Evolutionary conservation across 345 rosid species (phyloP).

Genomic region (Pseudoturritis turrita): DNA sequence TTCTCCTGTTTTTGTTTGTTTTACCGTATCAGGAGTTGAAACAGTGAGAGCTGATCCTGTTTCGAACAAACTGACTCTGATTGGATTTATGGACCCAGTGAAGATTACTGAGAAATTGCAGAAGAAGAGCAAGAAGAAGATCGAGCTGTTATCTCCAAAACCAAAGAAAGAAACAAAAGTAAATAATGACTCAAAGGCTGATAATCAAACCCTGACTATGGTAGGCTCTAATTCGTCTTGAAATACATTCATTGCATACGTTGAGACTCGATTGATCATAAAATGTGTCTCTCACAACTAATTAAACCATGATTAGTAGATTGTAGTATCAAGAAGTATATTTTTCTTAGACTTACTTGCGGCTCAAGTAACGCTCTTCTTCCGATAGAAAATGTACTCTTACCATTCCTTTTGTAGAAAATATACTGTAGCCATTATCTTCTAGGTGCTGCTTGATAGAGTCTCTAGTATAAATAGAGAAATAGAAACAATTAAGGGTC

Average conservation of each 20-base stretch:
- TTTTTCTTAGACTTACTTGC: not conserved
- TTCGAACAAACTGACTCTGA: slow-evolving; percentile 54
- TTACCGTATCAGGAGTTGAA: slow-evolving; percentile 34
- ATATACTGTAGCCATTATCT: not conserved
- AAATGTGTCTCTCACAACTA: not conserved
- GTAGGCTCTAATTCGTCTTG: not conserved
- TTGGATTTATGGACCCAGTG: slow-evolving; percentile 63
- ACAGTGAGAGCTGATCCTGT: slow-evolving; percentile 47
- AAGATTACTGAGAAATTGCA: slow-evolving; percentile 43
- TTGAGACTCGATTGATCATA: not conserved
- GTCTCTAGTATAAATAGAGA: too few relatives aligned
- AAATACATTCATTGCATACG: not conserved
- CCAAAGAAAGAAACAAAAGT: slow-evolving; percentile 49
- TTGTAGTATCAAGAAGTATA: not conserved
- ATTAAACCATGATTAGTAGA: not conserved
- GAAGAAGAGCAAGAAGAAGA: slow-evolving; percentile 51
- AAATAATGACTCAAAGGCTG: slow-evolving; percentile 26
- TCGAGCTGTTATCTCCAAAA: slow-evolving; percentile 74
- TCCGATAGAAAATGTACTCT: not conserved
- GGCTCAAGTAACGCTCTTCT: not conserved
- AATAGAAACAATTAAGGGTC: too few relatives aligned
- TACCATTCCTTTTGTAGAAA: not conserved
- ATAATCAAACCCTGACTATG: slow-evolving; percentile 28
- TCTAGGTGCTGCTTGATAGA: not conserved
- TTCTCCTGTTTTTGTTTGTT: not conserved